Base-by-base conservation (phyloP, 2,329 filamentous ascomycete genomes). In the Botrytis cinerea region DNA sequence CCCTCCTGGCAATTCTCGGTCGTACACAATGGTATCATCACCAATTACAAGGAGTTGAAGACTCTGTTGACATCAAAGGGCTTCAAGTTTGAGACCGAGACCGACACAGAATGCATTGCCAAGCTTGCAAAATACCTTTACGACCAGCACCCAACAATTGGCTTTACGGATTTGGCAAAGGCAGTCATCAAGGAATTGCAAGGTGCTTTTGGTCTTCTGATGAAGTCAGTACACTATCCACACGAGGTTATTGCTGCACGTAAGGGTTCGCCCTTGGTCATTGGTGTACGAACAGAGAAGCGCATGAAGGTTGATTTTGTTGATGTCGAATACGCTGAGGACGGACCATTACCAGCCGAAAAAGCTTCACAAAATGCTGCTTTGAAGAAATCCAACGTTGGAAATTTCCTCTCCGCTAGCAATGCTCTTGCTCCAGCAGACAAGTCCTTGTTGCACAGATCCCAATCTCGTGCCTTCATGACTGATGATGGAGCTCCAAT, bases 291-390 rank as follows among this genome's bases (percentile, higher is more conserved):
- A 86, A 98, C 96, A 73, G 89, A 94, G 85, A 97, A 93, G 88
- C 97, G 97, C 87, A 98, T 99, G 96, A 99, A 98, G 92, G 96
- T 99, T 76, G 96, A 99, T 86, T 99, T 99, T 81, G 96, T 99
- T 82, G 96, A 99, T 83, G 96, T 99, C 75, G 96, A 99, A 86
- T 98, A 95, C 84, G 92, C 92, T 70, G 94, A 97, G 80, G 91
- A 91, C 80, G 87, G 86, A 78, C 89, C 92, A 78, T 92, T 99
- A 75, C 92, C 96, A 54, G 96, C 96, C 71, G 96, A 99, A 89
- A 91, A 91, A 78, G 96, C 96, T 75, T 95, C 95, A 74, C 96
- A 99, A 86, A 98, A 98, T 82, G 94, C 94, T 75, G 96, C 96
- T 74, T 87, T 98, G 80, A 98, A 98, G 91, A 98, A 97, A 87